phyloP scores from a whole-genome alignment of 805 yeast species.

The Suhomyces vadensis region DNA sequence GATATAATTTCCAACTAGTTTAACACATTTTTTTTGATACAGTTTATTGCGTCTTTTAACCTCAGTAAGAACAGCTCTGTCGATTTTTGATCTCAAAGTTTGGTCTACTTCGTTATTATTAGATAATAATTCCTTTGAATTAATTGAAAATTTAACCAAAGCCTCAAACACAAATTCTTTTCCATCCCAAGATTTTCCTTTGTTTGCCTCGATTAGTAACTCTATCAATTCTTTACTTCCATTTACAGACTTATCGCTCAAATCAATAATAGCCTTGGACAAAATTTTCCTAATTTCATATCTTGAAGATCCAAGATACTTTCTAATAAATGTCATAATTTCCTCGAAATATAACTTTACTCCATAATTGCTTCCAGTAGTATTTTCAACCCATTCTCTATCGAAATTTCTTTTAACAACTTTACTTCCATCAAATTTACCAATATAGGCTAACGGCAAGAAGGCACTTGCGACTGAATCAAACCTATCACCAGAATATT shows the following conservation, averaged over 20 bases:
- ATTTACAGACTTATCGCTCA: constrained; percentile 44
- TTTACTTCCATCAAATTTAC: constrained; percentile 60
- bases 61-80: constrained; percentile 54
- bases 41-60: constrained; percentile 63
- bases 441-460: constrained; percentile 79
- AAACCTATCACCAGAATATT: constrained; percentile 68
- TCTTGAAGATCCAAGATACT: constrained; percentile 53
- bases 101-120: constrained; percentile 12
- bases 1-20: constrained; percentile 53
- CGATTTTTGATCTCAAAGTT: constrained; percentile 35
- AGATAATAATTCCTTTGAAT: constrained; percentile 40
- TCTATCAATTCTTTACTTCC: constrained; percentile 41
- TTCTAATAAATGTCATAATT: constrained; percentile 53
- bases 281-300: constrained; percentile 68
- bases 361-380: constrained; percentile 72
- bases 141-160: constrained; percentile 55
- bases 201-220: constrained; percentile 57
- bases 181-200: constrained; percentile 87
- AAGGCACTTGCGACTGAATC: constrained; percentile 60
- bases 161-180: constrained; percentile 77
- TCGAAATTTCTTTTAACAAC: constrained; percentile 52
- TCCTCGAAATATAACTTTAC: constrained; percentile 69
- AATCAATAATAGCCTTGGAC: constrained; percentile 64
- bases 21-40: constrained; percentile 60
- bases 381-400: constrained; percentile 73